Base-by-base conservation (phyloP, 2,329 filamentous ascomycete genomes). In the Aspergillus fijiensis region DNA sequence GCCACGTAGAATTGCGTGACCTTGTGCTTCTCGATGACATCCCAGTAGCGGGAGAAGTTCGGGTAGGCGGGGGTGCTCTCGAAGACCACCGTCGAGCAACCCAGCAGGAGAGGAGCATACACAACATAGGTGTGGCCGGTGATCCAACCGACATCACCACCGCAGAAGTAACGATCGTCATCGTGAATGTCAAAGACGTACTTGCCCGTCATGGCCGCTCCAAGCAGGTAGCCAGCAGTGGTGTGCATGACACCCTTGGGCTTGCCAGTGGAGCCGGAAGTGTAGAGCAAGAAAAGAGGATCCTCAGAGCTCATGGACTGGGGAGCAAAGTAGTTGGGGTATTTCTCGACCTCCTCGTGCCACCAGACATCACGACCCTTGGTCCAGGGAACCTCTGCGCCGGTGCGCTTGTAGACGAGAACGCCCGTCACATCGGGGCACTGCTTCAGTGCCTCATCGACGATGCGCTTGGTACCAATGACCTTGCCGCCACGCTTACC, bases 231-330 rank as follows among this genome's bases (percentile, higher is more conserved):
- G 55, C 95, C 95, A 62, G 83, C 95, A 39, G 94, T 99, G 27
- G 92, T 96, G 84, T 99, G 95, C 92, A 99, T 90, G 58, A 99
- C 90, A 79, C 95, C 95, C 87, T 99, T 99, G 67, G 95, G 95
- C 85, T 98, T 98, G 65, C 95, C 95, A 9, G 95, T 99, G 1
- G 94, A 98, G 47, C 95, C 95, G 39, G 94, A 98, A 2, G 95
- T 99, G 82, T 99, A 99, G 59, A 99, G 89, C 60, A 99, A 82
- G 87, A 98, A 99, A 9, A 99, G 86, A 59, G 95, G 95, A 73
- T 99, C 95, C 78, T 99, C 95, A 0, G 95, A 90, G 82, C 86
- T 91, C 85, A 99, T 89, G 66, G 87, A 79, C 82, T 96, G 93
- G 11, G 94, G 93, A 31, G 94, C 83, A 73, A 96, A 89, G 83